Conservation (phyloP, 805 yeast species). For the Yamadazyma sp. region DNA sequence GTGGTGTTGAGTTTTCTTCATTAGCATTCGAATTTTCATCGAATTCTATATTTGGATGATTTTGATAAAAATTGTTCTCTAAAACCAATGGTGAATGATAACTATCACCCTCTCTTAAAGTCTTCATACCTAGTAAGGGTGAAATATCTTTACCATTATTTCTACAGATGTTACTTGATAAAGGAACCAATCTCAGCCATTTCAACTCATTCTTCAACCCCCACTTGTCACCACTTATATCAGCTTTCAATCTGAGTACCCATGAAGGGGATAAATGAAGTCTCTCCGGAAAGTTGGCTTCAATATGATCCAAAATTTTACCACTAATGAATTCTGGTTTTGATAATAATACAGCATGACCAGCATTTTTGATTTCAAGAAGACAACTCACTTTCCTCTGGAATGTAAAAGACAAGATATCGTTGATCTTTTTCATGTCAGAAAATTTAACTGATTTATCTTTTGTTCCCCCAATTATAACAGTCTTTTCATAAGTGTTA, state of each 20-base stretch:
- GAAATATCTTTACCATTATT: slow-evolving; percentile 31
- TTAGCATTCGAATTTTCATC: slow-evolving; percentile 4
- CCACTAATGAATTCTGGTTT: slow-evolving; percentile 67
- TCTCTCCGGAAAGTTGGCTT: slow-evolving; percentile 42
- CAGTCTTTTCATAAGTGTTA: slow-evolving; percentile 38
- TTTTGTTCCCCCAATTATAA: slow-evolving; percentile 56
- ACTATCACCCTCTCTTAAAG: slow-evolving; percentile 61
- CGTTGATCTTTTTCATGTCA: slow-evolving; percentile 27
- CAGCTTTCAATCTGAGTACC: slow-evolving; percentile 64
- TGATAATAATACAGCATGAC: slow-evolving; percentile 63
- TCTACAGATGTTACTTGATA: slow-evolving; percentile 44
- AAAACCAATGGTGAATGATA: slow-evolving; percentile 56
- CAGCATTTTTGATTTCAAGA: slow-evolving; percentile 47
- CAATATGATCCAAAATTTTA: slow-evolving; percentile 54
- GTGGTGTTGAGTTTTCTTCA: no score
- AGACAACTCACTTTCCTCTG: slow-evolving; percentile 28
- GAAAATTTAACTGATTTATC: slow-evolving; percentile 55
- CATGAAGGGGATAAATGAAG: slow-evolving; percentile 63
- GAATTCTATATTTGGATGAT: background rate
- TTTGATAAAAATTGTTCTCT: slow-evolving; percentile 41
- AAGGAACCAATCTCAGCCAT: slow-evolving; percentile 57
- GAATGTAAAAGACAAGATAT: slow-evolving; percentile 21
- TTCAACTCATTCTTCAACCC: slow-evolving; percentile 72
- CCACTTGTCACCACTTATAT: slow-evolving; percentile 71
- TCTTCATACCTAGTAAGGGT: slow-evolving; percentile 69